A percentile compares a stretch with the other conserved stretches of the same genome.
Conservation (phyloP, 345 rosid genomes). For the Salix exigua region DNA sequence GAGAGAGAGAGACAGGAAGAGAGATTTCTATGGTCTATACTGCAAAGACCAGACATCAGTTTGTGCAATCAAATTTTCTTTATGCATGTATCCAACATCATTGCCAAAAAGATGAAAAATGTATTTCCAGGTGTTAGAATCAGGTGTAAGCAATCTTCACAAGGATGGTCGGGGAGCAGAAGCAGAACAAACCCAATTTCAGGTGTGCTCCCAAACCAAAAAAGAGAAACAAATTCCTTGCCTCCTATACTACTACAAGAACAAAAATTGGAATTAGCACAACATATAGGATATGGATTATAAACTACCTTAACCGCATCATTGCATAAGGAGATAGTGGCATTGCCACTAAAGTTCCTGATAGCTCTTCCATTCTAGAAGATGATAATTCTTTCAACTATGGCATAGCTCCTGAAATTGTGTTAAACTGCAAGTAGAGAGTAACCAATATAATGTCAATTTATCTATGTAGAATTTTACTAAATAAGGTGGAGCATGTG, state of each 20-base stretch:
- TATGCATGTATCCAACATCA: too few species aligned
- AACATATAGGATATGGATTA: not conserved
- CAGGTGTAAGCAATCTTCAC: not conserved
- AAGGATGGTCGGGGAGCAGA: constrained; percentile 1
- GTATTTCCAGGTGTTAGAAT: not conserved
- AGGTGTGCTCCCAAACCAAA: not conserved
- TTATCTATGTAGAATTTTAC: not conserved
- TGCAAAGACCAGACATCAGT: not conserved
- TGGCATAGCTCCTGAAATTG: constrained; percentile 53
- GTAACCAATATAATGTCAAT: not conserved
- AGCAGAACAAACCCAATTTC: not conserved
- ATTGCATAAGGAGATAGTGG: not conserved
- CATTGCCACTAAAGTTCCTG: not conserved
- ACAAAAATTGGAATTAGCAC: not conserved
- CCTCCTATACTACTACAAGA: not conserved
- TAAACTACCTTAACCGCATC: not conserved
- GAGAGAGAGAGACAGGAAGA: not conserved
- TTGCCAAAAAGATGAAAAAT: too few species aligned
- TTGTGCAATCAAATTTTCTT: not conserved
- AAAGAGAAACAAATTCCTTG: too few species aligned
- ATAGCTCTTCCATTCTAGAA: not conserved
- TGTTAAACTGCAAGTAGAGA: constrained; percentile 38
- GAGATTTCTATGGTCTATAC: not conserved
- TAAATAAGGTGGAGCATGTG: not conserved
- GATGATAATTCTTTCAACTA: constrained; percentile 11